phyloP scores from a whole-genome alignment of 1,284 basidiomycete species.

The Trichosporon inkin region DNA sequence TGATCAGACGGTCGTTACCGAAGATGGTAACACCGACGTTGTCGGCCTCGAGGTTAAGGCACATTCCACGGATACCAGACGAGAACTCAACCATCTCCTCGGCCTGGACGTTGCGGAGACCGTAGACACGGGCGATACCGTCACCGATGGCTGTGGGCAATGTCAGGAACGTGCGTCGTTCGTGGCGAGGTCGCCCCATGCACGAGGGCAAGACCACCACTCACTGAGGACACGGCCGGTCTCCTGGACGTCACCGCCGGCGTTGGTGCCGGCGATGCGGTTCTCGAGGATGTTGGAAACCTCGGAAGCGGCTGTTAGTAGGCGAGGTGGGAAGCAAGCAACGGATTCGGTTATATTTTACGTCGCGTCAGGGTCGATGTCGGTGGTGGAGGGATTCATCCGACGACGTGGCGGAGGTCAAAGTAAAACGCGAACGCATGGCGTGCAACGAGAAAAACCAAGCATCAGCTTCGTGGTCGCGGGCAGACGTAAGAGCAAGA shows the following conservation, averaged over 20 bases:
- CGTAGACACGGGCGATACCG: slow-evolving; percentile 99
- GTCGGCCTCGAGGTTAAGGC: slow-evolving; percentile 99
- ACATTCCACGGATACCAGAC: slow-evolving; percentile 97
- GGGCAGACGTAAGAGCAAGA: slow-evolving; percentile 26
- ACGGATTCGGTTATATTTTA: slow-evolving; percentile 9
- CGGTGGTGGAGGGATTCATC: slow-evolving; percentile 8
- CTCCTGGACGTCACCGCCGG: slow-evolving; percentile 94
- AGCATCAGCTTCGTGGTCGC: slow-evolving; percentile 12
- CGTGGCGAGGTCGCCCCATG: no score
- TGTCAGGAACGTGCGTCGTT: slow-evolving; percentile 11
- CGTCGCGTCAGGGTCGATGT: slow-evolving; percentile 7
- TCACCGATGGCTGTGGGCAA: slow-evolving; percentile 82
- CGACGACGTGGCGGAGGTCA: slow-evolving; percentile 10
- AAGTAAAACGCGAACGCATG: slow-evolving; percentile 2
- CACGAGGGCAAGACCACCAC: slow-evolving; percentile 52
- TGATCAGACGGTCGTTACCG: slow-evolving; percentile 99
- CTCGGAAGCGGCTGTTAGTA: slow-evolving; percentile 81
- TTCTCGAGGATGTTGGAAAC: slow-evolving; percentile 98
- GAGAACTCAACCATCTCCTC: slow-evolving; percentile 99
- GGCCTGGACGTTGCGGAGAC: slow-evolving; percentile 71
- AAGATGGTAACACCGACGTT: slow-evolving; percentile 99
- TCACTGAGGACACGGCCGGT: slow-evolving; percentile 95
- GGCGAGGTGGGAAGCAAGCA: not conserved
- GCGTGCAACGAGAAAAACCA: not conserved
- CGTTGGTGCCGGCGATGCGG: slow-evolving; percentile 87